Percentiles rank a stretch among this genome's conserved stretches.
Conservation (phyloP, 2,329 filamentous ascomycete species). For the Trichoderma sp. region DNA sequence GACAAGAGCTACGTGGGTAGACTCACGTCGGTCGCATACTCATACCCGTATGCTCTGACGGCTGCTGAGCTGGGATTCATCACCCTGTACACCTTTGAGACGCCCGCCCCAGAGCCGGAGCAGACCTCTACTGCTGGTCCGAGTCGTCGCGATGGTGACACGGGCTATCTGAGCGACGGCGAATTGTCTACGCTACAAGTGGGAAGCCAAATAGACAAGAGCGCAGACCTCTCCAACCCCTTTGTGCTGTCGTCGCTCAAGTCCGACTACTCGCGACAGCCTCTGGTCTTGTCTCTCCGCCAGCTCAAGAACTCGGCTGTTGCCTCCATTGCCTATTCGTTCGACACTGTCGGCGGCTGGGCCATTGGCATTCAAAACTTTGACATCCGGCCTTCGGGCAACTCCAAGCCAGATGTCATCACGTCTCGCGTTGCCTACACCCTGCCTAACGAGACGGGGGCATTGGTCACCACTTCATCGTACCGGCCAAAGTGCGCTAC, state of each 20-base stretch:
- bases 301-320: slow-evolving; percentile 60
- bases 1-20: slow-evolving; percentile 60
- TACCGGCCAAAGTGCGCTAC: slow-evolving; percentile 18
- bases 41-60: slow-evolving; percentile 73
- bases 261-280: slow-evolving; percentile 75
- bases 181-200: not conserved
- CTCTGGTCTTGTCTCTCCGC: slow-evolving; percentile 80
- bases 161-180: not conserved
- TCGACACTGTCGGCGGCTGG: slow-evolving; percentile 78
- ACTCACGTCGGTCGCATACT: slow-evolving; percentile 68
- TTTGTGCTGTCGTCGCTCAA: slow-evolving; percentile 70
- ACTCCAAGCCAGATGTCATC: slow-evolving; percentile 29
- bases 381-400: slow-evolving; percentile 50
- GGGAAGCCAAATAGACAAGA: not conserved
- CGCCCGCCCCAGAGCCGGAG: slow-evolving; percentile 6
- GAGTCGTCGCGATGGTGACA: not conserved
- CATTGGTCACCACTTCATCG: slow-evolving; percentile 17
- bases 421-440: slow-evolving; percentile 39
- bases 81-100: slow-evolving; percentile 69
- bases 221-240: slow-evolving; percentile 27
- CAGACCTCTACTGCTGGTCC: not conserved
- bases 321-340: slow-evolving; percentile 84
- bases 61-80: slow-evolving; percentile 72
- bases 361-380: slow-evolving; percentile 90
- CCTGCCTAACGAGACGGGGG: slow-evolving; percentile 31